Base-by-base conservation (phyloP, 179 eudicot genomes). In the Actinidia polygama region DNA sequence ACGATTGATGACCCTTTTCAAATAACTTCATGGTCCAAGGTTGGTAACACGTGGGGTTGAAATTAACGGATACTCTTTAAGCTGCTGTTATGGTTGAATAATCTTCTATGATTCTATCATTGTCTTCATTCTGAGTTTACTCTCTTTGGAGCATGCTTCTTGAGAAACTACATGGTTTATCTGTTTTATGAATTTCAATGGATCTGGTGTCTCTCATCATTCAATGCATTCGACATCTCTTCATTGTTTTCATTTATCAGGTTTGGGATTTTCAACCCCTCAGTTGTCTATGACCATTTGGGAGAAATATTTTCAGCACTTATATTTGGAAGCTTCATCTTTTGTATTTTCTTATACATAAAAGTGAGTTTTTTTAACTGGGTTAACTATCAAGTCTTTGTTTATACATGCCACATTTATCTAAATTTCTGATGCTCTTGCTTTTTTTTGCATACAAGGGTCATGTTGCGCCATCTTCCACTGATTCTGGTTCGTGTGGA, bases 291-390 rank as follows among this genome's bases (percentile, higher is more conserved):
- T 89, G 98, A 96, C 79, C 99, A 92, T 85, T 80, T 96, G 91
- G 99, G 99, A 81, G 98, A 96, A 86, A 95, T 95, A 81, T 96
- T 81, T 82, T 96, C 99, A 24, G 92, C 99, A 66, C 98, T 96
- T 46, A 93, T 96, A 83, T 85, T 93, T 75, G 99, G 99, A 69
- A 96, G 99, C 93, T 86, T 96, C 78, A 80, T 96, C 86, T 96
- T 96, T 83, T 95, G 99, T 77, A 81, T 92, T 76, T 85, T 95
- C 82, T 85, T 96, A 88, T 93, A 95, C 89, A 86, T 96, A 64
- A 96, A 96, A 83, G 99, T 58, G 18, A 12, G 77, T 24, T 75
- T 54, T 83, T 54, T 36, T 30, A 21, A 44, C 15, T 80, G 64
- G 9, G 53, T 11, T 55, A 70, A 40, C n/a, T 53, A n/a, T 70